These are phyloP conservation scores for Apiotrichum veenhuisii DNA, from an alignment of 1,284 basidiomycete genomes.

Conservation along the genomic window DNA sequence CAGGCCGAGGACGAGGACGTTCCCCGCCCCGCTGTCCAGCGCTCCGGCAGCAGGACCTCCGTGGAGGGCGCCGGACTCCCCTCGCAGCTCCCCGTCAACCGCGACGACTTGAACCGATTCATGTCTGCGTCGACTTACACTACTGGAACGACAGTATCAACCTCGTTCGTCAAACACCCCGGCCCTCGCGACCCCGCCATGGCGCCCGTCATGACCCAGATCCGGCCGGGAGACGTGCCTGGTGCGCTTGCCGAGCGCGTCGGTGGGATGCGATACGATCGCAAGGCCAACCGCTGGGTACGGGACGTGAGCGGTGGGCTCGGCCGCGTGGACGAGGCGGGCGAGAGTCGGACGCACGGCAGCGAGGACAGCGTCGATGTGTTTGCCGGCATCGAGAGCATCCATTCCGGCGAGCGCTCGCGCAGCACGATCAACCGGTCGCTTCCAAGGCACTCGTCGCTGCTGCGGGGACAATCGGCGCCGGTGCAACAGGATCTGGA, in stretches of 20 bases:
- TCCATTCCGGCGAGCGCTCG: constrained; percentile 38
- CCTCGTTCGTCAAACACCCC: constrained; percentile 76
- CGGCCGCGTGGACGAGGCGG: constrained; percentile 41
- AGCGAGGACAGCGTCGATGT: constrained; percentile 69
- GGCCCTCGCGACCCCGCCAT: constrained; percentile 55
- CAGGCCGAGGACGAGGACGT: not conserved
- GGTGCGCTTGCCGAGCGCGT: constrained; percentile 64
- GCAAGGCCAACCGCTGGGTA: constrained; percentile 75
- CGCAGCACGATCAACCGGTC: not conserved
- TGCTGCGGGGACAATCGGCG: constrained; percentile 1
- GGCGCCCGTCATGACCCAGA: constrained; percentile 50
- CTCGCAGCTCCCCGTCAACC: constrained; percentile 12
- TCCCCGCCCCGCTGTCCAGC: not conserved
- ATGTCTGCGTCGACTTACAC: constrained; percentile 61
- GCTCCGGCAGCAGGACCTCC: not conserved
- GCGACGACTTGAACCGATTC: constrained; percentile 74
- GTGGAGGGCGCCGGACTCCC: constrained; percentile 17
- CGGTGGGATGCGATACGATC: constrained; percentile 83
- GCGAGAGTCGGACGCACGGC: constrained; percentile 42
- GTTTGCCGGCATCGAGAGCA: constrained; percentile 79
- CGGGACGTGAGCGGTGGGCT: constrained; percentile 52
- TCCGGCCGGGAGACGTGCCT: constrained; percentile 69
- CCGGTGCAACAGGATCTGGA: not conserved
- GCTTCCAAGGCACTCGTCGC: constrained; percentile 1
- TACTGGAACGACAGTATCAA: constrained; percentile 68